A percentile compares a stretch with the other conserved stretches of the same genome.
Conservation (phyloP, 2,329 filamentous ascomycete species). For the Boeremia lycopersici region DNA sequence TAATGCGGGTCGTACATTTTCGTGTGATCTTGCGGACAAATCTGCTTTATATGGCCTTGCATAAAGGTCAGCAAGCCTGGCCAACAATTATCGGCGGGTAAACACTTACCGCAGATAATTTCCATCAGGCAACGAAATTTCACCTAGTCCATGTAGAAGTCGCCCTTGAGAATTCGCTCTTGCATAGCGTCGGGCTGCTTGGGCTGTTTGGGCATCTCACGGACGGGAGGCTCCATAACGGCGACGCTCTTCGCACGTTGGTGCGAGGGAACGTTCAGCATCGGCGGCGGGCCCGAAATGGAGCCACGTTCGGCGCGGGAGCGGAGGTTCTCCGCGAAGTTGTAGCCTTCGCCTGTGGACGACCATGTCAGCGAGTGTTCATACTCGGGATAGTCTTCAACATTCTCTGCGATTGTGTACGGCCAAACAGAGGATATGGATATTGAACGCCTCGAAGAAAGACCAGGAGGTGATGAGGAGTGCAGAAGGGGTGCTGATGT, state of each 20-base stretch:
- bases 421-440: constrained; percentile 36
- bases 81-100: too few species aligned
- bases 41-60: constrained; percentile 11
- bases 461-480: constrained; percentile 28
- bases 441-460: constrained; percentile 27
- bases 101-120: constrained; percentile 4
- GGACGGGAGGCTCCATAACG: constrained; percentile 63
- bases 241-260: constrained; percentile 73
- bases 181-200: constrained; percentile 83
- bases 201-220: constrained; percentile 63
- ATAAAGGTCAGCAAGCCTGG: neutral
- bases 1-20: constrained; percentile 26
- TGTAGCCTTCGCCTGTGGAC: constrained; percentile 86
- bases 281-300: constrained; percentile 55
- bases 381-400: constrained; percentile 40
- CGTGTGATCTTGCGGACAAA: constrained; percentile 8
- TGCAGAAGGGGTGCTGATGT: constrained; percentile 32
- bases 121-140: neutral
- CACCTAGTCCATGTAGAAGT: constrained; percentile 92
- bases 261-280: constrained; percentile 49
- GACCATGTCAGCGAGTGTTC: constrained; percentile 68
- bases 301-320: constrained; percentile 80
- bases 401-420: constrained; percentile 38
- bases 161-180: constrained; percentile 94
- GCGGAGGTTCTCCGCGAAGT: constrained; percentile 95